Conservation (phyloP, 139 green algal genomes). For the Nannochloris sp. region DNA sequence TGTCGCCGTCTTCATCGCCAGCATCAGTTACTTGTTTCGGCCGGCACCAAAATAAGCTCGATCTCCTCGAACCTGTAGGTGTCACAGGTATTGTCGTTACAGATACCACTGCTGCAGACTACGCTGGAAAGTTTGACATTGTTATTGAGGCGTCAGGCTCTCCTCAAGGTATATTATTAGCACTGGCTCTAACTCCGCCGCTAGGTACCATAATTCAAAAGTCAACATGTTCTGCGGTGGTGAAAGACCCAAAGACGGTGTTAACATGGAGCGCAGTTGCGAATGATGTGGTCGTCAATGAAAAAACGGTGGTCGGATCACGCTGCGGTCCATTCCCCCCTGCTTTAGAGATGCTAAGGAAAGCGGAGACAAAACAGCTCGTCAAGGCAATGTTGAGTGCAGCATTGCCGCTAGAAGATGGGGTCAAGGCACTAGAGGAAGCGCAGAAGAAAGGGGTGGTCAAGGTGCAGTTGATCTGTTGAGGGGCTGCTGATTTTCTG, state of each 20-base stretch:
- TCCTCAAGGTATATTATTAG: constrained; percentile 30
- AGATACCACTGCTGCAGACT: background rate
- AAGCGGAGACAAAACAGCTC: constrained; percentile 26
- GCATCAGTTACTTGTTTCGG: constrained; percentile 50
- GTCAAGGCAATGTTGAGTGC: constrained; percentile 35
- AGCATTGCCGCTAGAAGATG: constrained; percentile 35
- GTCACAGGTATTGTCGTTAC: background rate
- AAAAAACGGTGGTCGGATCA: constrained; percentile 46
- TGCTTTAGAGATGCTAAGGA: constrained; percentile 36
- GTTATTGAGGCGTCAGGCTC: constrained; percentile 52
- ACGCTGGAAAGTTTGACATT: constrained; percentile 38
- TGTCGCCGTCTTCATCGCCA: no score
- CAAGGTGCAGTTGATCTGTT: constrained; percentile 48
- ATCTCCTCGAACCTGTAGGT: constrained; percentile 31
- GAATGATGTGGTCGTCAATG: constrained; percentile 67
- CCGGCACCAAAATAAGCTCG: constrained; percentile 52
- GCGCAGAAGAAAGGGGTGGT: constrained; percentile 41
- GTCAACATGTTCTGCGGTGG: constrained; percentile 36
- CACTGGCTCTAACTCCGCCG: constrained; percentile 32
- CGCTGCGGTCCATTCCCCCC: constrained; percentile 56
- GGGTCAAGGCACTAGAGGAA: constrained; percentile 33
- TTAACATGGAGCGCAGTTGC: constrained; percentile 43
- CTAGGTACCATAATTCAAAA: constrained; percentile 65
- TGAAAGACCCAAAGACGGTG: background rate
- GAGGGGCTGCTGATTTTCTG: no score